These are phyloP conservation scores for Dendrostoma leiphaemia DNA, from an alignment of 2,329 filamentous ascomycete species.

Conservation along the genomic window DNA sequence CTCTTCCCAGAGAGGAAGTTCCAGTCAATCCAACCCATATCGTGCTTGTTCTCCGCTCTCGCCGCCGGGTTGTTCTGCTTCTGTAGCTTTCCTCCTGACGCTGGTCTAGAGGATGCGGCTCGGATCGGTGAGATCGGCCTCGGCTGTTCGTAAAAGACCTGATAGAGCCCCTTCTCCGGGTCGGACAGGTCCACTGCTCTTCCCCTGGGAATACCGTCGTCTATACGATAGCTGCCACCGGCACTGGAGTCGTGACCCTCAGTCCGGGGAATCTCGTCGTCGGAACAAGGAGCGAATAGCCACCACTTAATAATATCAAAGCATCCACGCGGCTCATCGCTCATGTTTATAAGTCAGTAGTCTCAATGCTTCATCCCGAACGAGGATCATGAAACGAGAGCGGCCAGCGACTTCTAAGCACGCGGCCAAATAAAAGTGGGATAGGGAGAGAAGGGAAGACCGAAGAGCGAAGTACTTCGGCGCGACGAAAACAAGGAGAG, in stretches of 20 bases:
- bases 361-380: too few relatives aligned
- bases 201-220: background rate
- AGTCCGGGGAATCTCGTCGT: slow-evolving; percentile 7
- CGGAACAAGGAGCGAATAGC: slow-evolving; percentile 39
- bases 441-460: background rate
- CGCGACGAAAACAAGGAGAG: slow-evolving; percentile 11
- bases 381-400: too few relatives aligned
- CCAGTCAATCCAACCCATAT: slow-evolving; percentile 15
- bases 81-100: slow-evolving; percentile 11
- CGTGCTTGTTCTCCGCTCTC: slow-evolving; percentile 1
- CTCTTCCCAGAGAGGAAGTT: slow-evolving; percentile 18
- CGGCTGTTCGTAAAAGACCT: slow-evolving; percentile 33
- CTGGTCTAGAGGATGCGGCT: slow-evolving; percentile 24
- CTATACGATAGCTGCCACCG: background rate
- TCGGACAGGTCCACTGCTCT: slow-evolving; percentile 11
- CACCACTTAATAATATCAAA: slow-evolving; percentile 40
- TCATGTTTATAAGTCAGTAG: slow-evolving; percentile 15
- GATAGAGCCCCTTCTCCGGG: slow-evolving; percentile 18
- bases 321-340: slow-evolving; percentile 40
- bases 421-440: slow-evolving; percentile 9
- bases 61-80: slow-evolving; percentile 16
- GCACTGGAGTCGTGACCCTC: slow-evolving; percentile 3
- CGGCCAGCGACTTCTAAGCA: slow-evolving; percentile 24
- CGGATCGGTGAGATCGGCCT: slow-evolving; percentile 33
- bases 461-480: slow-evolving; percentile 12